Conservation (phyloP, 169 alveolate genomes). For the Pseudocohnilembus persalinus region DNA sequence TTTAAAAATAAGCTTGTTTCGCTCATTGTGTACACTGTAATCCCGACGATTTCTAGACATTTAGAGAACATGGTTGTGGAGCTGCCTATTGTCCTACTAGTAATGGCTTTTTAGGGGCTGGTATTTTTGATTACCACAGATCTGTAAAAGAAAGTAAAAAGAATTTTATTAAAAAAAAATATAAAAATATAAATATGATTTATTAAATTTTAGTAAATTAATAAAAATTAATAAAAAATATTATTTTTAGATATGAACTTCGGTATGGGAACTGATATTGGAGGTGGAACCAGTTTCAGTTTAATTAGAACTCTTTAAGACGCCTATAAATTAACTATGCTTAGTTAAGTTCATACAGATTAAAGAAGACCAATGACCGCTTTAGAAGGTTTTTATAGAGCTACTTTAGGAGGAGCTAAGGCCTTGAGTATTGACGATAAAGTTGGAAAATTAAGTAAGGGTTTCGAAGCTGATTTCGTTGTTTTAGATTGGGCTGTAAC, state of each 20-base stretch:
- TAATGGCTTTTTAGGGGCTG: conserved; percentile 33
- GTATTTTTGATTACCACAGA: conserved; percentile 23
- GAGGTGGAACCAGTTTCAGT: conserved; percentile 35
- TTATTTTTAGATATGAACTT: conserved; percentile 11
- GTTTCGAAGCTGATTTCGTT: conserved; percentile 39
- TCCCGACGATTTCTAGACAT: conserved; percentile 13
- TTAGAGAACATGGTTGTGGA: conserved; percentile 13
- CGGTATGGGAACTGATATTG: conserved; percentile 43
- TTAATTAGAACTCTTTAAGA: conserved; percentile 30
- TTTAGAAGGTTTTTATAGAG: conserved; percentile 38
- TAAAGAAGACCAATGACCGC: conserved; percentile 28
- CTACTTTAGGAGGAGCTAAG: conserved; percentile 36
- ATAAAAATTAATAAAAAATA: no score
- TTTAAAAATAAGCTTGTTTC: conserved; percentile 24
- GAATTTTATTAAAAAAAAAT: no score
- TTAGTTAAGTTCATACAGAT: conserved; percentile 11
- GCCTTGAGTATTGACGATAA: conserved; percentile 41
- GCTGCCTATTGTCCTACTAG: conserved; percentile 47
- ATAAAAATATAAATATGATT: no score
- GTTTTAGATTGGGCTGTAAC: conserved; percentile 1
- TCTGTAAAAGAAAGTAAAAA: conserved; percentile 21
- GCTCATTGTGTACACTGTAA: conserved; percentile 44
- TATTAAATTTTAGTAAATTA: no score
- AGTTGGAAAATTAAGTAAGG: conserved; percentile 40
- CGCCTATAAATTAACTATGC: conserved; percentile 26